A percentile compares a stretch with the other conserved stretches of the same genome.
Evolutionary conservation across 2,329 filamentous ascomycete genomes (phyloP).

Genomic region (Apiospora arundinis): DNA sequence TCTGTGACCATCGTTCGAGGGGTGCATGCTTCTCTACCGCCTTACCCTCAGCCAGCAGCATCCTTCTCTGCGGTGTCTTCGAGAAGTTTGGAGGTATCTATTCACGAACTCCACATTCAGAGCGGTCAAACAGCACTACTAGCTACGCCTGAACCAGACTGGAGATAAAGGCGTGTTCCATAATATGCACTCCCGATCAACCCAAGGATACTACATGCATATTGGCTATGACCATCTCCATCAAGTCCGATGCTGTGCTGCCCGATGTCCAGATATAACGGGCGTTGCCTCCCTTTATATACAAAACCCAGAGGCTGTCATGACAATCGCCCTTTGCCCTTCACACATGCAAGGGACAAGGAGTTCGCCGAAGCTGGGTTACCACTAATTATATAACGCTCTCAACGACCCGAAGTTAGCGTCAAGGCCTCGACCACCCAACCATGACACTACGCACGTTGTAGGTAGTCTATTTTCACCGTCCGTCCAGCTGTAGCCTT

Average conservation of each 20-base stretch:
- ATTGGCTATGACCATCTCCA: neutral
- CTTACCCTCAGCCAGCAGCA: neutral
- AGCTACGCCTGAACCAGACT: slow-evolving; percentile 7
- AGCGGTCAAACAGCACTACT: slow-evolving; percentile 15
- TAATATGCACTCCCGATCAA: slow-evolving; percentile 1
- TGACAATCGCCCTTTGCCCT: neutral
- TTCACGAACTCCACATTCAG: neutral
- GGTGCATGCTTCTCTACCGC: neutral
- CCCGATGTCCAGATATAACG: neutral
- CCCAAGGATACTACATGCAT: neutral
- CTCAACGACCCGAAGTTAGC: neutral
- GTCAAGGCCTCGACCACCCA: neutral
- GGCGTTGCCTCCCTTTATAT: neutral
- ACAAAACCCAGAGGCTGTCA: neutral
- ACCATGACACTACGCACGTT: neutral
- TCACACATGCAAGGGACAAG: neutral
- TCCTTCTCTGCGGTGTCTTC: neutral
- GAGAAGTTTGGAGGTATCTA: neutral
- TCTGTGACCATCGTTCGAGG: neutral
- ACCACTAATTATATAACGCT: neutral
- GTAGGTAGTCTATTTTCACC: neutral
- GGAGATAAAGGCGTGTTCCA: neutral
- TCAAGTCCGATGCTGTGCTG: neutral
- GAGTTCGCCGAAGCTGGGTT: neutral
- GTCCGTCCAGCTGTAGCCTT: slow-evolving; percentile 2